Conservation (phyloP, 331 rosid genomes). For the Stylosanthes scabra region DNA sequence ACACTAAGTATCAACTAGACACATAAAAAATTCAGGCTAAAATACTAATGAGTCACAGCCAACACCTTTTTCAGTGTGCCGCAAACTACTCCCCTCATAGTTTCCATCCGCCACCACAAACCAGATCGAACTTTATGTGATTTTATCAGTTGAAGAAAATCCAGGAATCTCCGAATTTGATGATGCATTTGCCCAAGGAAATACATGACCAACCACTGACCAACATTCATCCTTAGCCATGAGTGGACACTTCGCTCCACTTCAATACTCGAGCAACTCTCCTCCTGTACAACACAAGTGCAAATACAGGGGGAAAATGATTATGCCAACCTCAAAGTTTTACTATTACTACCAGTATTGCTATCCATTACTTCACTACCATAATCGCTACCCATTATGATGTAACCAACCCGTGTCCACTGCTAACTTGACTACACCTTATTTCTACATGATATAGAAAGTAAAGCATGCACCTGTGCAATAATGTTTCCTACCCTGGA, state of each 20-base stretch:
- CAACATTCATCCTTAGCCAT: conserved; percentile 73
- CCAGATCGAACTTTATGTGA: conserved; percentile 41
- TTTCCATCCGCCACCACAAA: conserved; percentile 48
- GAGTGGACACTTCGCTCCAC: conserved; percentile 90
- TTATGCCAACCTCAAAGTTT: conserved; percentile 96
- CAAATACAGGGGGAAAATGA: conserved; percentile 99
- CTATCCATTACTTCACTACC: conserved; percentile 88
- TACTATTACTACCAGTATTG: conserved; percentile 84
- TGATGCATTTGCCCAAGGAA: conserved; percentile 50
- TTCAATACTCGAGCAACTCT: conserved; percentile 75
- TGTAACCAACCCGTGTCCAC: conserved; percentile 82
- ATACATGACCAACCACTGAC: conserved; percentile 57
- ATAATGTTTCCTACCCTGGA: conserved; percentile 45
- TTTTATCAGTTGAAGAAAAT: conserved; percentile 49
- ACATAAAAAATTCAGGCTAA: conserved; percentile 32
- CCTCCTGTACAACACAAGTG: conserved; percentile 99
- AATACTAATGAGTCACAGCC: conserved; percentile 34
- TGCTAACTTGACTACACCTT: conserved; percentile 70
- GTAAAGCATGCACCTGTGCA: conserved; percentile 47
- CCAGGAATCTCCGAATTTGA: conserved; percentile 57
- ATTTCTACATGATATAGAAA: conserved; percentile 60
- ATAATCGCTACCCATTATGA: conserved; percentile 79
- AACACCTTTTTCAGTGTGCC: conserved; percentile 42
- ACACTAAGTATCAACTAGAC: conserved; percentile 31
- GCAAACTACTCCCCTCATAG: conserved; percentile 48